Evolutionary conservation across 179 eudicot genomes (phyloP).

Genomic region (Beta corolliflora): DNA sequence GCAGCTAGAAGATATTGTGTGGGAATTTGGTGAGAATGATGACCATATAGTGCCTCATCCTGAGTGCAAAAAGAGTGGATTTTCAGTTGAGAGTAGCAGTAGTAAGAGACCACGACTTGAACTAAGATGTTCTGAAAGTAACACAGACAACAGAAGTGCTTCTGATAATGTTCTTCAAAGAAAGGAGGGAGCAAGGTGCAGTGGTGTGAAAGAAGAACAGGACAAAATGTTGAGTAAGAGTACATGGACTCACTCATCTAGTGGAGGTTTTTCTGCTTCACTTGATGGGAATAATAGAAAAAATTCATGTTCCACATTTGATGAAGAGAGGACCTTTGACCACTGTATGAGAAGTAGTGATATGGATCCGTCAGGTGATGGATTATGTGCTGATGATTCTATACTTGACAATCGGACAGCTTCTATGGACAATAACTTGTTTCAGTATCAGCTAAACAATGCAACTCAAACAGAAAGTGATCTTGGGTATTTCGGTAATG

Average conservation of each 20-base stretch:
- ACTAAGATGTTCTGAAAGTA: slow-evolving; percentile 36
- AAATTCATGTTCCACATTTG: slow-evolving; percentile 39
- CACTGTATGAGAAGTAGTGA: slow-evolving; percentile 41
- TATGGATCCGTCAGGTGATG: slow-evolving; percentile 35
- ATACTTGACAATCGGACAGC: slow-evolving; percentile 40
- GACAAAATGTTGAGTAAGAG: slow-evolving; percentile 54
- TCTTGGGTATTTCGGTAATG: slow-evolving; percentile 49
- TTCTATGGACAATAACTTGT: slow-evolving; percentile 44
- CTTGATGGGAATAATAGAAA: slow-evolving; percentile 39
- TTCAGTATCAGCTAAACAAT: slow-evolving; percentile 45
- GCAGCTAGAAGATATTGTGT: slow-evolving; percentile 80
- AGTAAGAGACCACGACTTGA: slow-evolving; percentile 47
- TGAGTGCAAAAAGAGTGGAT: slow-evolving; percentile 33
- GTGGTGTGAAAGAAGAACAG: slow-evolving; percentile 34
- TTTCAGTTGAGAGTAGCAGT: slow-evolving; percentile 36
- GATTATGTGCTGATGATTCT: slow-evolving; percentile 46
- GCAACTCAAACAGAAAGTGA: slow-evolving; percentile 50
- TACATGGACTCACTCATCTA: slow-evolving; percentile 39
- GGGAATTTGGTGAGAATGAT: slow-evolving; percentile 61
- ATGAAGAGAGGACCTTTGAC: slow-evolving; percentile 38
- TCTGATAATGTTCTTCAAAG: slow-evolving; percentile 31
- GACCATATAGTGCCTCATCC: slow-evolving; percentile 82
- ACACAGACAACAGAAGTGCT: slow-evolving; percentile 31
- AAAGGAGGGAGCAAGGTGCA: slow-evolving; percentile 32
- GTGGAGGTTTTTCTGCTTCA: slow-evolving; percentile 44